Evolutionary conservation across 202 grass and related monocot genomes (phyloP).

Genomic region (Miscanthus sacchariflorus): DNA sequence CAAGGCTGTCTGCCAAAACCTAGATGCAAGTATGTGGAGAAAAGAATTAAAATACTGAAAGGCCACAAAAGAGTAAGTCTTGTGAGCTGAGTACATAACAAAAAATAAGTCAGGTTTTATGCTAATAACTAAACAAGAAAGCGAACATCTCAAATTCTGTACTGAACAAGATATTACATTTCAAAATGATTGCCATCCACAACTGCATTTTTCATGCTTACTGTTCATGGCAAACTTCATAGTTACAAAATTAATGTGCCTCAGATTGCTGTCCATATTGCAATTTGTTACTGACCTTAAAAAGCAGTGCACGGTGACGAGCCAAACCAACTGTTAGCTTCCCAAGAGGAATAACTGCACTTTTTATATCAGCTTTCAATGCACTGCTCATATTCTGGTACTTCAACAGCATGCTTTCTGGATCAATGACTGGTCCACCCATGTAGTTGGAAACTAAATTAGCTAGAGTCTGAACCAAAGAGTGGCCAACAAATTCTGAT

Average conservation of each 20-base stretch:
- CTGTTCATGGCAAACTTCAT: not conserved
- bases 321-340: slow-evolving; percentile 79
- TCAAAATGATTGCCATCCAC: slow-evolving; percentile 27
- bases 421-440: slow-evolving; percentile 76
- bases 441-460: slow-evolving; percentile 80
- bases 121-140: slow-evolving; percentile 26
- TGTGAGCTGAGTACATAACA: not conserved
- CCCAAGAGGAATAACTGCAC: slow-evolving; percentile 75
- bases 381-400: slow-evolving; percentile 61
- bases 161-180: slow-evolving; percentile 27
- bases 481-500: slow-evolving; percentile 60
- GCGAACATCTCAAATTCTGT: not conserved
- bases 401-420: slow-evolving; percentile 65
- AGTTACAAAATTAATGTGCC: slow-evolving; percentile 23
- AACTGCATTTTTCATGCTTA: not conserved
- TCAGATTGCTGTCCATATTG: slow-evolving; percentile 9
- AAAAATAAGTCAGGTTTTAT: slow-evolving; percentile 15
- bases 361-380: slow-evolving; percentile 61
- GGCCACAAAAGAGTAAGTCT: slow-evolving; percentile 26
- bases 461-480: slow-evolving; percentile 77
- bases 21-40: slow-evolving; percentile 49
- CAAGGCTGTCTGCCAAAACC: slow-evolving; percentile 91
- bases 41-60: slow-evolving; percentile 24
- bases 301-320: slow-evolving; percentile 88
- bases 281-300: slow-evolving; percentile 76